Base-by-base conservation (phyloP, 306 rosid genomes). In the Ammopiptanthus mongolicus region DNA sequence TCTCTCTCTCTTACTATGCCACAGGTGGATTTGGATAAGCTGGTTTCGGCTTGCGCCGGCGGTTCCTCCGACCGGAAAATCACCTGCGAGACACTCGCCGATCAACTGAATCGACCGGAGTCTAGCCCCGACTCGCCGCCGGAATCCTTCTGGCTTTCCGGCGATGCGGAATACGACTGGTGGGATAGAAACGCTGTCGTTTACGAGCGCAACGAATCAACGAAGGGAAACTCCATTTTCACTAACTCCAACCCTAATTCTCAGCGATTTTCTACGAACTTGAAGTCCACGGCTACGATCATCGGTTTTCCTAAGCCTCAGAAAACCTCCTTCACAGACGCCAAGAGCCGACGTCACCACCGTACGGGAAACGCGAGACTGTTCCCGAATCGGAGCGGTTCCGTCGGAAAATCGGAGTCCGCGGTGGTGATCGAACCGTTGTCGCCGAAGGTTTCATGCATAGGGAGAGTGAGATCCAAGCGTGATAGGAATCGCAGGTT, bases 381-480 rank as follows among this genome's bases (percentile, higher is more conserved):
- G 76, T 91, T 95, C 58, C 97, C 97, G 2, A 95, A 89, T 63
- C 86, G 95, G 9, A 74, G 83, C 18, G 86, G 79, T 17, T 91
- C 95, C 3, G 69, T 61, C 6, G 86, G 87, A 4, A 91, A 90
- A 83, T 82, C 96, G 4, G 96, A 81, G 21, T 25, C 84, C 4
- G 14, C 86, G 18, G 22, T 79, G 19, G 33, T 88, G 74, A 28
- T 78, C 41, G 99, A 95, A 56, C 99, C 99, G 5, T 81, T 93
- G 5, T 95, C 99, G 9, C 99, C 99, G 7, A 95, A 95, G 84
- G 99, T 95, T 7, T 95, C 99, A 0, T 95, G 99, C 50, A 95
- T 95, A 75, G 99, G 99, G 3, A 84, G 93, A 63, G 99, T 95
- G 66, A 85, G 97, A 85, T 95, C 99, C 8, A 95, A 81, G 84